phyloP scores from a whole-genome alignment of 306 rosid genomes.

The Myrica gale region DNA sequence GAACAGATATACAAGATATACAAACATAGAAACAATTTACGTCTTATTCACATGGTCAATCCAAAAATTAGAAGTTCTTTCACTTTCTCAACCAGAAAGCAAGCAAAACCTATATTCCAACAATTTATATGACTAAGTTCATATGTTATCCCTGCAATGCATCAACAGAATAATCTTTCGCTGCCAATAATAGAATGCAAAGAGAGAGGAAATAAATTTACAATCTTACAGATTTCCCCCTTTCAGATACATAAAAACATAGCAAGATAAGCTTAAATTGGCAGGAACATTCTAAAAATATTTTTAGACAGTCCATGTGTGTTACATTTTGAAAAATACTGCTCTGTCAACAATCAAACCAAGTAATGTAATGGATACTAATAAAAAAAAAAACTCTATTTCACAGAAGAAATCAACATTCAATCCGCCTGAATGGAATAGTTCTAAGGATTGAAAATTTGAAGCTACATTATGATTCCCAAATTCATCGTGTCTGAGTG shows the following conservation, averaged over 20 bases:
- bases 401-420: background rate
- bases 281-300: background rate
- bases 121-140: background rate
- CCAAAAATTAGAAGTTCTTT: background rate
- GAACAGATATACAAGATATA: background rate
- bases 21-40: background rate
- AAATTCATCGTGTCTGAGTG: background rate
- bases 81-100: background rate
- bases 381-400: background rate
- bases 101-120: background rate
- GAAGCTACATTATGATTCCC: background rate
- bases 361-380: background rate
- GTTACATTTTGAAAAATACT: background rate
- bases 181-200: background rate
- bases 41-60: background rate
- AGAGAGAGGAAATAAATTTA: background rate
- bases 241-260: background rate
- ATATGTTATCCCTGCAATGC: background rate
- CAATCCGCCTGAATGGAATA: conserved; percentile 2
- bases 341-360: background rate
- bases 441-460: background rate
- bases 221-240: background rate
- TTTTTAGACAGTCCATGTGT: background rate
- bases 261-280: background rate
- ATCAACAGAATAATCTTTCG: background rate